Evolutionary conservation across 345 rosid species (phyloP).

Genomic region (Odontarrhena argentea): DNA sequence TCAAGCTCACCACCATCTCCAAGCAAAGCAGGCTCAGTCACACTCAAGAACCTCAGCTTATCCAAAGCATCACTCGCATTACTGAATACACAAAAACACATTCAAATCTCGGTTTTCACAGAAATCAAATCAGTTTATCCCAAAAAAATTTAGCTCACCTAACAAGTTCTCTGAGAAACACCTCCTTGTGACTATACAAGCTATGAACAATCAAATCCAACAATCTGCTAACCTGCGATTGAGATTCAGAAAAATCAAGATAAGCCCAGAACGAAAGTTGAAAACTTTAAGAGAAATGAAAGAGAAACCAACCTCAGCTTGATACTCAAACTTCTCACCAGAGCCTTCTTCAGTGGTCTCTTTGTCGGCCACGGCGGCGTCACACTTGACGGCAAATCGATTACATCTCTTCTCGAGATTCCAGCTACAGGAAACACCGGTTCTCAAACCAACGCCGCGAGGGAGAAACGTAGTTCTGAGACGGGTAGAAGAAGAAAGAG

Average conservation of each 20-base stretch:
- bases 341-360: constrained; percentile 71
- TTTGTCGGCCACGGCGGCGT: constrained; percentile 86
- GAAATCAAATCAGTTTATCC: not conserved
- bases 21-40: constrained; percentile 88
- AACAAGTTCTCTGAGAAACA: constrained; percentile 91
- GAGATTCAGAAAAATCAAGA: not conserved
- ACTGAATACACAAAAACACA: constrained; percentile 49
- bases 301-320: constrained; percentile 80
- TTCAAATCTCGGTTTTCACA: constrained; percentile 8
- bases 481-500: constrained; percentile 45
- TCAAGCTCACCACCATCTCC: constrained; percentile 89
- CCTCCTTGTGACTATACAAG: constrained; percentile 77
- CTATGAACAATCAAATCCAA: constrained; percentile 86
- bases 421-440: constrained; percentile 59
- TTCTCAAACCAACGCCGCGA: constrained; percentile 41
- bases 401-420: constrained; percentile 51
- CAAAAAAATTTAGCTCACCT: constrained; percentile 53
- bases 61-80: constrained; percentile 99
- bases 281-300: constrained; percentile 24
- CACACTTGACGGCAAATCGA: constrained; percentile 60
- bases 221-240: constrained; percentile 80
- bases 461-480: constrained; percentile 55
- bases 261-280: not conserved
- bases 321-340: constrained; percentile 94
- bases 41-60: constrained; percentile 91